phyloP scores from a whole-genome alignment of 352 stramenopile genomes.

The Globisporangium apiculatum region DNA sequence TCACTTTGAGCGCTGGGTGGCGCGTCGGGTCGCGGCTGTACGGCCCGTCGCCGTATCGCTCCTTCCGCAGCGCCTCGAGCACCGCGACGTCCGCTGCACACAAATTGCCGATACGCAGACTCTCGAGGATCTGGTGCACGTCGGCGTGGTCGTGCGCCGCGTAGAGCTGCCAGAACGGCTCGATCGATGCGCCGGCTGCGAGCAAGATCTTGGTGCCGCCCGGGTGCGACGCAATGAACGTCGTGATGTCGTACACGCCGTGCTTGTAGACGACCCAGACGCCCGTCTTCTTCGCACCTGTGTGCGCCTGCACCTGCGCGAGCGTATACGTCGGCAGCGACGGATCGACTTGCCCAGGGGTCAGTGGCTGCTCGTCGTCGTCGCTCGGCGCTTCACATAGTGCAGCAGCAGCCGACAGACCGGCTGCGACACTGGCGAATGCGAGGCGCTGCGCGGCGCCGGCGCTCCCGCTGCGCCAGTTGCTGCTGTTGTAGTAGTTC shows the following conservation, averaged over 20 bases:
- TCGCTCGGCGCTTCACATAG: slow-evolving; percentile 15
- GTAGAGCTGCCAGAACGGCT: slow-evolving; percentile 96
- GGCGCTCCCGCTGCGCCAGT: neutral
- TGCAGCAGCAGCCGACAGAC: slow-evolving; percentile 1
- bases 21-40: slow-evolving; percentile 92
- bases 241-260: slow-evolving; percentile 96
- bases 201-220: slow-evolving; percentile 89
- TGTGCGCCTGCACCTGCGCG: slow-evolving; percentile 67
- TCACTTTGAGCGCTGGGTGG: slow-evolving; percentile 86
- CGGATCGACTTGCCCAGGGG: slow-evolving; percentile 25
- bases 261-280: slow-evolving; percentile 92
- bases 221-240: slow-evolving; percentile 93
- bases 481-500: neutral
- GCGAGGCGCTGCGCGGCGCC: neutral
- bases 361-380: slow-evolving; percentile 1
- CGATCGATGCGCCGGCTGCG: slow-evolving; percentile 79
- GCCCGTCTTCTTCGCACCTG: slow-evolving; percentile 57
- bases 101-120: slow-evolving; percentile 87
- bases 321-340: slow-evolving; percentile 61
- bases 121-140: slow-evolving; percentile 89
- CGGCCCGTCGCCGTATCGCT: slow-evolving; percentile 83
- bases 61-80: slow-evolving; percentile 75
- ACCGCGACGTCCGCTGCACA: slow-evolving; percentile 84
- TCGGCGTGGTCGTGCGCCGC: slow-evolving; percentile 92
- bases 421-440: neutral